Conservation (phyloP, 2,329 filamentous ascomycete genomes). For the Xylariaceae sp. region DNA sequence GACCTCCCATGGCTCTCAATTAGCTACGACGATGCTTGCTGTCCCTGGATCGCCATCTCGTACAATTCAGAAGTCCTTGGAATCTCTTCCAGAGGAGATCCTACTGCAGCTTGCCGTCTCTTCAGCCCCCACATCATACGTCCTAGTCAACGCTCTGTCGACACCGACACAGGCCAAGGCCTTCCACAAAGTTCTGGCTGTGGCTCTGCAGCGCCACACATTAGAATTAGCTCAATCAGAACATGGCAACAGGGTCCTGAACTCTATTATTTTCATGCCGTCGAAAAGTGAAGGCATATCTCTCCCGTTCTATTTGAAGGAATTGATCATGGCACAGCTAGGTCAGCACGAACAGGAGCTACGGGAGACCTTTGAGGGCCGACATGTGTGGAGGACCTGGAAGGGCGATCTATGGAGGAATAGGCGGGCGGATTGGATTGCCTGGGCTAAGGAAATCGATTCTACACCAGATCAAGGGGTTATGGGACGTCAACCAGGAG, state of each 20-base stretch:
- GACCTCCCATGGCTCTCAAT: conserved; percentile 73
- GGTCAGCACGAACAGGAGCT: conserved; percentile 52
- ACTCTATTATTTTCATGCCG: conserved; percentile 52
- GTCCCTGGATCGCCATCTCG: conserved; percentile 70
- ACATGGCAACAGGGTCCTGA: conserved; percentile 55
- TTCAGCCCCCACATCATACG: conserved; percentile 51
- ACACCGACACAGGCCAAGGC: conserved; percentile 51
- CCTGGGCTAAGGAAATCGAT: conserved; percentile 58
- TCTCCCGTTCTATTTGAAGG: conserved; percentile 61
- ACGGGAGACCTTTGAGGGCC: conserved; percentile 56
- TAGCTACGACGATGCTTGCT: conserved; percentile 78
- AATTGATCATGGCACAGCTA: conserved; percentile 55
- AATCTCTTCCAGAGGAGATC: conserved; percentile 57
- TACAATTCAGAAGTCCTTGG: conserved; percentile 73
- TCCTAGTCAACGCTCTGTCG: conserved; percentile 54
- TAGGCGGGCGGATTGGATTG: conserved; percentile 56
- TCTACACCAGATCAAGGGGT: conserved; percentile 20
- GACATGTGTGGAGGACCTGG: conserved; percentile 61
- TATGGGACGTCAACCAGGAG: conserved; percentile 13
- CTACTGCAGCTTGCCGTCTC: conserved; percentile 66
- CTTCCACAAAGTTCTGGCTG: conserved; percentile 60
- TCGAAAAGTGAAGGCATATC: conserved; percentile 51
- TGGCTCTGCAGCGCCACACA: conserved; percentile 48
- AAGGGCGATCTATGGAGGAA: conserved; percentile 61
- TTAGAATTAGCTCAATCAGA: conserved; percentile 52